Evolutionary conservation across 768 basidiomycete species (phyloP), one percentile per base, ranked within the genome.

Genomic region (Rhodosporidiobolus sp.): DNA sequence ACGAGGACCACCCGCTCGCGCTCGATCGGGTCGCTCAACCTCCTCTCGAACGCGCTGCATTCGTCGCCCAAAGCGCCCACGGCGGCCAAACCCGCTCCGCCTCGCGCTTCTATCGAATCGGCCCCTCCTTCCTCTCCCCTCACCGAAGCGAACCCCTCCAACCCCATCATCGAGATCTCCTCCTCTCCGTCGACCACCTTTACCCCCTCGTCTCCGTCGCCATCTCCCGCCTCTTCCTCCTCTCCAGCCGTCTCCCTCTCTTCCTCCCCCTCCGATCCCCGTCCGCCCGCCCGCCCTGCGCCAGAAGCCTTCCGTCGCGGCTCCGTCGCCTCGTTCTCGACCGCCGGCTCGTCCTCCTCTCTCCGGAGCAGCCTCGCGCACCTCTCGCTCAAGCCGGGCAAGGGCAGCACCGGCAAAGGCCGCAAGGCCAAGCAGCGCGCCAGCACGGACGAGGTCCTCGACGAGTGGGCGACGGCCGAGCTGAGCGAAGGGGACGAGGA

Each of bases 1-100:
- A 30, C 50, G 12, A 30, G 60, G 30, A 61, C 46, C 9, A 16
- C 38, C 19, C 65, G 70, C n/a, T 67, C 65, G 19, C 60, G 65
- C 26, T 67, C 65, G 50, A 67, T 72, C 49, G 70, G 65, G 24
- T 72, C 70, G 22, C 49, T 67, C 35, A 57, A 63, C 65, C 56
- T 67, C 49, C 54, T 63, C n/a, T 38, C 53, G 17, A 24, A 52
- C 38, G 43, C 63, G 26, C 30, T 30, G 19, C 9, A 14, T 22
- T 24, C 65, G 3, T 16, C 65, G 19, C 16, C 56, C 22, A 66
- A 66, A 34, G 26, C 54, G 26, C 32, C 50, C 28, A 54, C 16
- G 46, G 50, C n/a, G 34, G 20, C n/a, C 48, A 28, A 16, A 22
- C 19, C 6, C 55, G 26, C 35, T 49, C 35, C 16, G 1, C 48